Base-by-base conservation (phyloP, 2,329 filamentous ascomycete species). In the Ceratocystis smalleyi region DNA sequence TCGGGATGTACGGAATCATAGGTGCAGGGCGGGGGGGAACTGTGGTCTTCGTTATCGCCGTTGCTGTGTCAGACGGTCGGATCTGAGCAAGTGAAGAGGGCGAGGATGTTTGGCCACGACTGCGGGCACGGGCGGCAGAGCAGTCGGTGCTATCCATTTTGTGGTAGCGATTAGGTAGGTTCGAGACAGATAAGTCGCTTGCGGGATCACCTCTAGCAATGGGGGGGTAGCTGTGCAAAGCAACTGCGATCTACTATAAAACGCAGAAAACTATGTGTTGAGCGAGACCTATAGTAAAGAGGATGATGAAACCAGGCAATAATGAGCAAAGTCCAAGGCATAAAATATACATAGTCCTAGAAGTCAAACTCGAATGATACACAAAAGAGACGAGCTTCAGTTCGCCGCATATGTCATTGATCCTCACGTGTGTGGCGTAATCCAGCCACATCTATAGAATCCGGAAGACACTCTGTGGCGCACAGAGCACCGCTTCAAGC, bases 1-100 rank as follows among this genome's bases (percentile, higher is more conserved):
- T 90, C 3, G 88, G 88, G 2, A 90, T 78, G 74, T 82, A 83
- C 2, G 88, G 86, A 51, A 77, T n/a, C 54, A 40, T 47, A 27
- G 6, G 8, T 22, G 8, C 3, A 4, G 19, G 3, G 17, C 43
- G n/a, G 24, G 6, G 15, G n/a, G 43, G 15, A 24, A 49, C 12
- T 49, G 19, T 49, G 10, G 43, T 30, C 40, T 40, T 40, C 12
- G 35, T 35, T 12, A 10, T 40, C 35, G 10, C 10, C 35, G 35
- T 40, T 40, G 35, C 35, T 40, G 35, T 40, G 12, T 4, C 35
- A 40, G 35, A 40, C 4, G 35, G 10, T 15, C 8, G 35, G 35
- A 15, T 4, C 35, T 40, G 60, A 12, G 32, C 49, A 7, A 19
- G 17, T 5, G 43, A 43, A n/a, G 59, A 49, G 8, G 43, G 7